Conservation (phyloP, 352 stramenopile species). For the Phytopythium chamaehyphon region DNA sequence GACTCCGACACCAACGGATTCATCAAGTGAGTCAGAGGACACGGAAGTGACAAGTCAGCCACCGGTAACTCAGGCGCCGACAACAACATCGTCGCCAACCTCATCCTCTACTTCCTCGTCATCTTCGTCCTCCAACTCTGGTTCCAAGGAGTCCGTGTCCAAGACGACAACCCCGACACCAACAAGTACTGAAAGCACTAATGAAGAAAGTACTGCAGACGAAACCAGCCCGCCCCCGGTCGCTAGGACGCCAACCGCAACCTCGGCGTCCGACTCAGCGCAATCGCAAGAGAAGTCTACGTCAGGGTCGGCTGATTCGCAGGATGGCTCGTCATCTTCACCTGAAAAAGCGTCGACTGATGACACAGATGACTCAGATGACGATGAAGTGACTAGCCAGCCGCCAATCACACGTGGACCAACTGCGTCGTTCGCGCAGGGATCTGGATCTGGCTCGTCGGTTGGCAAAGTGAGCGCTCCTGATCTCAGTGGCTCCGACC, state of each 20-base stretch:
- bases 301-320: no score
- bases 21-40: conserved; percentile 1
- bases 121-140: no score
- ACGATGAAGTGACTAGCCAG: background rate
- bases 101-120: conserved; percentile 9
- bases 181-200: background rate
- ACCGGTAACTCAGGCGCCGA: conserved; percentile 24
- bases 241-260: no score
- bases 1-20: conserved; percentile 4
- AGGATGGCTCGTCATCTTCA: no score
- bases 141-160: no score
- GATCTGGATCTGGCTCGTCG: conserved; percentile 3
- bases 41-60: conserved; percentile 17
- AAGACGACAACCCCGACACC: background rate
- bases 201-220: background rate
- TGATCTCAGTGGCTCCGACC: conserved; percentile 9
- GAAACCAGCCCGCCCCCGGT: conserved; percentile 2
- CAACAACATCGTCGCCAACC: background rate
- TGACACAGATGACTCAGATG: background rate
- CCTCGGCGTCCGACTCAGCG: no score
- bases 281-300: no score
- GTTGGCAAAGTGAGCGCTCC: conserved; percentile 29
- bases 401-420: conserved; percentile 15
- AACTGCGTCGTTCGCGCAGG: conserved; percentile 1
- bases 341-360: background rate